phyloP scores from a whole-genome alignment of 306 rosid species.

The Lathyrus oleraceus region DNA sequence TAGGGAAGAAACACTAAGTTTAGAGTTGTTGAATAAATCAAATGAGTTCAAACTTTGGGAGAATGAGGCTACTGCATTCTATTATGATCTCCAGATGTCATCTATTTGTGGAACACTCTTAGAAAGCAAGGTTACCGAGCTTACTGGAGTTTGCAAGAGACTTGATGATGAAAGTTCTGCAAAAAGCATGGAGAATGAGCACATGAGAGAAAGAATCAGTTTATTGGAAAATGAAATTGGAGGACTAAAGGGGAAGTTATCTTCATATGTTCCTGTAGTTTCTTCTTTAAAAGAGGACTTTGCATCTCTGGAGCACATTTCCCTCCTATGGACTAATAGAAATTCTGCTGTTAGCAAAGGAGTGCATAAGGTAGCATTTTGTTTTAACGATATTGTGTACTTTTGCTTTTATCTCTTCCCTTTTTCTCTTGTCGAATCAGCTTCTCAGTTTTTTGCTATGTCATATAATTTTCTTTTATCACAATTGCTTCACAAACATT shows the following conservation, averaged over 20 bases:
- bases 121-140: slow-evolving; percentile 73
- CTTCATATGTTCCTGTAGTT: slow-evolving; percentile 63
- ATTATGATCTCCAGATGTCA: slow-evolving; percentile 76
- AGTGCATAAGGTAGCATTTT: slow-evolving; percentile 54
- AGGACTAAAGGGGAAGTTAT: slow-evolving; percentile 59
- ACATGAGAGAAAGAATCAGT: slow-evolving; percentile 50
- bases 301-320: slow-evolving; percentile 68
- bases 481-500: too few relatives aligned
- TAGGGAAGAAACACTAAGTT: slow-evolving; percentile 64
- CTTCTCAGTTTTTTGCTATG: slow-evolving; percentile 4
- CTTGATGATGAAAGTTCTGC: slow-evolving; percentile 64
- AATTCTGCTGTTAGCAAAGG: slow-evolving; percentile 33
- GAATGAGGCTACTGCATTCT: slow-evolving; percentile 78
- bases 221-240: slow-evolving; percentile 64
- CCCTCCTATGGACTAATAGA: slow-evolving; percentile 51
- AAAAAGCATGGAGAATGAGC: slow-evolving; percentile 57
- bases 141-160: slow-evolving; percentile 59
- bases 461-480: too few relatives aligned
- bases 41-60: slow-evolving; percentile 78
- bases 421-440: slow-evolving; percentile 19
- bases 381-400: slow-evolving; percentile 15
- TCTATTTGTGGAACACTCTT: slow-evolving; percentile 68
- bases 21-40: slow-evolving; percentile 67
- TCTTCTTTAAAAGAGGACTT: slow-evolving; percentile 73
- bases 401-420: background rate